Evolutionary conservation across 352 stramenopile genomes (phyloP).

Genomic region (Phytophthora pluvialis): DNA sequence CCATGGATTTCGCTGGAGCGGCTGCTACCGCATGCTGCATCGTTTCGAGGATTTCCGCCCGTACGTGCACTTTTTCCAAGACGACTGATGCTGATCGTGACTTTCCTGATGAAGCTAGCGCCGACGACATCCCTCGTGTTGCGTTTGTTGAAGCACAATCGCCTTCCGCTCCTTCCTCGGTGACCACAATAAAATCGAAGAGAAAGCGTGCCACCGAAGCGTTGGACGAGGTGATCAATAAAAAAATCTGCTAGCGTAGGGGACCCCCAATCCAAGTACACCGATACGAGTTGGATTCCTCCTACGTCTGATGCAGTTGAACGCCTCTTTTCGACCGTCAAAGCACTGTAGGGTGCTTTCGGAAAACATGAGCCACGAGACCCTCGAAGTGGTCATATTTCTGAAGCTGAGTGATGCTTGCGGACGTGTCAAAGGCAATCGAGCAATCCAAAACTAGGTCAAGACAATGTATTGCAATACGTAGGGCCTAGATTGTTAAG

Average conservation of each 20-base stretch:
- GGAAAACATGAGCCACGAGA: constrained; percentile 3
- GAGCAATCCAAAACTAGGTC: background rate
- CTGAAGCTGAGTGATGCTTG: constrained; percentile 5
- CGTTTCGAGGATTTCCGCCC: too few species aligned
- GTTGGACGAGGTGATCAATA: background rate
- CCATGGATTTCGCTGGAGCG: too few species aligned
- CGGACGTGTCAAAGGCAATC: too few species aligned
- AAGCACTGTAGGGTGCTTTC: background rate
- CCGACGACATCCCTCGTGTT: too few species aligned
- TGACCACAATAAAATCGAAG: constrained; percentile 1
- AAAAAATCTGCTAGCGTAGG: background rate
- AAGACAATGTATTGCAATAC: constrained; percentile 1
- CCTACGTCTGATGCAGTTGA: background rate
- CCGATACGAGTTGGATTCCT: too few species aligned
- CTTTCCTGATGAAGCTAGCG: too few species aligned
- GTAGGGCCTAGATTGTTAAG: background rate
- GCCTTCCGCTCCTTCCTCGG: too few species aligned
- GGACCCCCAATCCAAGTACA: background rate
- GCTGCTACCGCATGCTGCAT: too few species aligned
- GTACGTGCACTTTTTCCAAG: too few species aligned
- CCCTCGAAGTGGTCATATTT: constrained; percentile 3
- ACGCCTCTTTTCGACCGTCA: constrained; percentile 8
- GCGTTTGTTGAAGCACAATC: too few species aligned
- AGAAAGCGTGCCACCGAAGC: background rate
- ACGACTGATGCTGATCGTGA: too few species aligned